Evolutionary conservation across 164 flowering plant genomes (phyloP).

Genomic region (Platanus orientalis): DNA sequence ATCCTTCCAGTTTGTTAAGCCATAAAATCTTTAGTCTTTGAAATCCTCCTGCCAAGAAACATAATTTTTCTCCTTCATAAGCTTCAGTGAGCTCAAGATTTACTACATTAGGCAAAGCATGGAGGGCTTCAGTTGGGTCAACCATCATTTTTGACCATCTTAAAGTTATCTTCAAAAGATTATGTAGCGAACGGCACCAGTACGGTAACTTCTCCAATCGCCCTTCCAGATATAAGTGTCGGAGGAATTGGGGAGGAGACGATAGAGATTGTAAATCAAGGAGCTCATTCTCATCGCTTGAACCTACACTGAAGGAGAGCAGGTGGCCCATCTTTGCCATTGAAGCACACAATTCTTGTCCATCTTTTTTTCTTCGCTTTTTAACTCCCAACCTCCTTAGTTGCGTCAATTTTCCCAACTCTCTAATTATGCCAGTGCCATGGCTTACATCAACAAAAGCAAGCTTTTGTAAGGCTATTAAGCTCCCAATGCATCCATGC

Average conservation of each 20-base stretch:
- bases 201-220: conserved; percentile 17
- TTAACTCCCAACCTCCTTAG: conserved; percentile 27
- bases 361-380: conserved; percentile 24
- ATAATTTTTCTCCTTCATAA: conserved; percentile 18
- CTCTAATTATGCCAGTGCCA: no score
- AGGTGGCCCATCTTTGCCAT: conserved; percentile 19
- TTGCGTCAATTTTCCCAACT: conserved; percentile 3
- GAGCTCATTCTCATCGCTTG: conserved; percentile 8
- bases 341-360: conserved; percentile 17
- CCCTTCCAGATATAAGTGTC: conserved; percentile 19
- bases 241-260: conserved; percentile 4
- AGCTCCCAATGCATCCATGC: no score
- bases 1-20: conserved; percentile 7
- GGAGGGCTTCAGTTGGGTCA: neutral
- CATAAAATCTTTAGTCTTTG: conserved; percentile 11
- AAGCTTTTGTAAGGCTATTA: no score
- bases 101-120: neutral
- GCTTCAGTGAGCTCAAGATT: neutral
- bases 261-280: conserved; percentile 13
- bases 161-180: neutral
- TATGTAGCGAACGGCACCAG: conserved; percentile 8
- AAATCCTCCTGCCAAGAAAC: conserved; percentile 18
- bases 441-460: no score
- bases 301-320: conserved; percentile 5
- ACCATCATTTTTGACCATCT: neutral